Evolutionary conservation across 352 stramenopile genomes (phyloP).

Genomic region (Pythium insidiosum): DNA sequence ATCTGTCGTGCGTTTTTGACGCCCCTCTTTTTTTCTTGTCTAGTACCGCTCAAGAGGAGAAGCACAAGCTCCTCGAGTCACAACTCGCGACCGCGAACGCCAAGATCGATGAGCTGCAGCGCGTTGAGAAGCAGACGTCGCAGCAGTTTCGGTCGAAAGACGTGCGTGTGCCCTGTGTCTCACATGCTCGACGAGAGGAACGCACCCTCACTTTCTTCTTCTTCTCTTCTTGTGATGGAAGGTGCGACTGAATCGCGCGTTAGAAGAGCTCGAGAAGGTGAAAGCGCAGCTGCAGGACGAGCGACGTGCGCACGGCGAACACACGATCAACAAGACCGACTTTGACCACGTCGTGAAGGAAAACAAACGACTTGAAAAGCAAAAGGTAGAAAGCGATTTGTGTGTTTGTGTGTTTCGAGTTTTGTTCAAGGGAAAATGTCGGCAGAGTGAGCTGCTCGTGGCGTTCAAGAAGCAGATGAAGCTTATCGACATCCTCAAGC

Average conservation of each 20-base stretch:
- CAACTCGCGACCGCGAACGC: slow-evolving; percentile 42
- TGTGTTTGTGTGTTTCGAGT: too few relatives aligned
- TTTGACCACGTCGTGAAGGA: slow-evolving; percentile 53
- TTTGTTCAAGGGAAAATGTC: not conserved
- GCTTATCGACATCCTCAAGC: slow-evolving; percentile 80
- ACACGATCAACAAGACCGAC: slow-evolving; percentile 39
- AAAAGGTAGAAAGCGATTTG: slow-evolving; percentile 58
- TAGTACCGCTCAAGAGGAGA: slow-evolving; percentile 57
- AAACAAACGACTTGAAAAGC: slow-evolving; percentile 74
- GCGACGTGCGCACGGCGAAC: slow-evolving; percentile 30
- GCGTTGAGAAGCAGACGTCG: slow-evolving; percentile 48
- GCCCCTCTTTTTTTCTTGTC: slow-evolving; percentile 1
- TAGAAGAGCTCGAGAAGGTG: slow-evolving; percentile 69
- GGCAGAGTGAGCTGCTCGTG: slow-evolving; percentile 49
- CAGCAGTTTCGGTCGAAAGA: slow-evolving; percentile 77
- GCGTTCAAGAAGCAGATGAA: slow-evolving; percentile 87
- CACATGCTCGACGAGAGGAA: too few relatives aligned
- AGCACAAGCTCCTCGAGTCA: slow-evolving; percentile 63
- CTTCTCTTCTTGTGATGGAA: slow-evolving; percentile 10
- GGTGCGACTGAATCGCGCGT: slow-evolving; percentile 63
- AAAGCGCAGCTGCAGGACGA: slow-evolving; percentile 64
- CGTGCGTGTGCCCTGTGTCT: slow-evolving; percentile 6
- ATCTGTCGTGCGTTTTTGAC: too few relatives aligned
- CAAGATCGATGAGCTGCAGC: slow-evolving; percentile 42
- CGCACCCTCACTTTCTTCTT: not conserved